Evolutionary conservation across 1,284 basidiomycete genomes (phyloP).

Genomic region (Psilocybe mexicana): DNA sequence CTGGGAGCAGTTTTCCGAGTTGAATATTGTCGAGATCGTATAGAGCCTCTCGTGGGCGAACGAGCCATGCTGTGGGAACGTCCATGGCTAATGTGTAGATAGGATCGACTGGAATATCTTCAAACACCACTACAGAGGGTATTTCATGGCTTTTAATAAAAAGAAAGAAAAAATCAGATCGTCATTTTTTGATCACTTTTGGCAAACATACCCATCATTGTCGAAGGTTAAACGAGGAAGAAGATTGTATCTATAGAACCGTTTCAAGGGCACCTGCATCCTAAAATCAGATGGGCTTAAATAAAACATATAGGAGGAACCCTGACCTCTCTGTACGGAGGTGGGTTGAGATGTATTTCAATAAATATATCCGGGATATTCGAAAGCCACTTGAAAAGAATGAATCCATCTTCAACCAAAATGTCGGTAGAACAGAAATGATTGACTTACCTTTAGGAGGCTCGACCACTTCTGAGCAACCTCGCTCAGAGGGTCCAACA

Average conservation of each 20-base stretch:
- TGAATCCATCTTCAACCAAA: not conserved
- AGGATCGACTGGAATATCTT: constrained; percentile 60
- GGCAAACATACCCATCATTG: constrained; percentile 60
- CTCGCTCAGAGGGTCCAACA: constrained; percentile 88
- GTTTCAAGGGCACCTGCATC: constrained; percentile 80
- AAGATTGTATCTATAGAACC: constrained; percentile 89
- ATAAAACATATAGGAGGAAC: not conserved
- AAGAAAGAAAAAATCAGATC: not conserved
- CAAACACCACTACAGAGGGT: constrained; percentile 50
- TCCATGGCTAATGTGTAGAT: constrained; percentile 94
- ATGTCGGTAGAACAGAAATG: constrained; percentile 15
- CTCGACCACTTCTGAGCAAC: constrained; percentile 84
- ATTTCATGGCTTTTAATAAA: constrained; percentile 49
- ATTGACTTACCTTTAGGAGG: constrained; percentile 59
- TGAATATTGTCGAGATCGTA: constrained; percentile 98
- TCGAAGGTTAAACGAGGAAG: constrained; percentile 65
- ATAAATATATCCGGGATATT: constrained; percentile 65
- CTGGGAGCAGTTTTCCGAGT: constrained; percentile 62
- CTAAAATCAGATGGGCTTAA: not conserved
- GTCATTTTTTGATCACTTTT: not conserved
- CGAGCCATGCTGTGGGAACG: constrained; percentile 88
- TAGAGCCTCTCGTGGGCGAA: constrained; percentile 83
- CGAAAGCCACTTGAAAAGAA: constrained; percentile 51
- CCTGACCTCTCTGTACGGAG: constrained; percentile 63
- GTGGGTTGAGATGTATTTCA: constrained; percentile 78